Evolutionary conservation across 331 rosid species (phyloP), one percentile per base, ranked within the genome.

Genomic region (Acacia concinna): DNA sequence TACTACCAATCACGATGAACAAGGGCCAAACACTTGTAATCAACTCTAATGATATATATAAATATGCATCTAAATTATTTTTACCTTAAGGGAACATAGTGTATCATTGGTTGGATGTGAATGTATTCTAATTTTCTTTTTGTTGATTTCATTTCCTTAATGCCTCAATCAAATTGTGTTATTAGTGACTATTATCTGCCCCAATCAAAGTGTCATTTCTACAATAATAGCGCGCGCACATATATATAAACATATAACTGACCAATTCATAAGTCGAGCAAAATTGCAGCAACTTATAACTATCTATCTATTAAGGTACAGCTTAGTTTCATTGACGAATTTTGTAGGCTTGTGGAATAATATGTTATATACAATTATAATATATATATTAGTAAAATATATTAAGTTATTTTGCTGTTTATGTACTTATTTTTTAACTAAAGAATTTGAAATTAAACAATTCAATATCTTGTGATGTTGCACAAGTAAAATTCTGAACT

Each of bases 21-120:
- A 91, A 85, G 99, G 90, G 73, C 72, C 73, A 37, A 83, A 85
- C 88, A 75, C 94, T 65, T 85, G 87, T 81, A 89, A 86, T 81
- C 98, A 90, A 81, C 98, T 95, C 5, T 93, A 88, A 90, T 75
- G 74, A 43, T 78, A 56, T 76, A 78, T 44, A 49, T 68, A 60
- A 44, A 5, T 60, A 68, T 56, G 40, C 78, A 79, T 75, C 73
- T 43, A 62, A 74, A 68, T 81, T 34, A 38, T 71, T 82, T 78
- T 83, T 77, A 68, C 56, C 47, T 34, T 38, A 66, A 81, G 78
- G 81, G 80, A 78, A 68, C 82, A 83, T 75, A 81, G n/a, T 79
- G 79, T 76, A 72, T 74, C 80, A 65, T 81, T 83, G 76, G 77
- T 62, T 83, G 86, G 76, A 80, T 82, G 81, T 86, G 81, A 80